phyloP scores from a whole-genome alignment of 768 basidiomycete species.

The Mrakia gelida region DNA sequence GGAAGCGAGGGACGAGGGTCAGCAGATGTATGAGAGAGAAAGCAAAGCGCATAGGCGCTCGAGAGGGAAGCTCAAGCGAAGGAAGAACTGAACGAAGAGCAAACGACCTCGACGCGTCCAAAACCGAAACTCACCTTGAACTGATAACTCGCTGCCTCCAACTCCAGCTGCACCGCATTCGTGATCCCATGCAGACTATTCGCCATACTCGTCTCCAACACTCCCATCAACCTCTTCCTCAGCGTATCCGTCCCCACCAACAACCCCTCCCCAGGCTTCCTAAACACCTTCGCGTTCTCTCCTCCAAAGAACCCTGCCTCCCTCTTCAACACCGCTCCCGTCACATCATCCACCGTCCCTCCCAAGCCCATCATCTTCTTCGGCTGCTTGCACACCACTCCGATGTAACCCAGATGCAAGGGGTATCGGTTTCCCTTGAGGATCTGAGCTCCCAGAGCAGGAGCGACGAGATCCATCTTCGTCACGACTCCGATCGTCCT shows the following conservation, averaged over 20 bases:
- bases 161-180: conserved; percentile 92
- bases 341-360: conserved; percentile 39
- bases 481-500: conserved; percentile 97
- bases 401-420: conserved; percentile 94
- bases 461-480: conserved; percentile 94
- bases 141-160: conserved; percentile 95
- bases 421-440: conserved; percentile 88
- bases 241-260: conserved; percentile 92
- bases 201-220: conserved; percentile 95
- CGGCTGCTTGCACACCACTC: conserved; percentile 79
- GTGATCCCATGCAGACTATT: conserved; percentile 91
- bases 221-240: conserved; percentile 87
- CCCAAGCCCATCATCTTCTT: conserved; percentile 34
- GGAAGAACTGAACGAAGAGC: too few relatives aligned
- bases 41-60: neutral
- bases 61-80: neutral
- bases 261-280: conserved; percentile 47
- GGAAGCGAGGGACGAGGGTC: too few relatives aligned
- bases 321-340: conserved; percentile 53
- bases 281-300: conserved; percentile 47
- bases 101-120: neutral
- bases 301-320: conserved; percentile 49
- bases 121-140: conserved; percentile 86
- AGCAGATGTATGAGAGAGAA: neutral
- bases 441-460: conserved; percentile 75